Percentiles rank a stretch among this genome's conserved stretches.
Conservation (phyloP, 2,329 filamentous ascomycete species). For the Cladosporium sp. region DNA sequence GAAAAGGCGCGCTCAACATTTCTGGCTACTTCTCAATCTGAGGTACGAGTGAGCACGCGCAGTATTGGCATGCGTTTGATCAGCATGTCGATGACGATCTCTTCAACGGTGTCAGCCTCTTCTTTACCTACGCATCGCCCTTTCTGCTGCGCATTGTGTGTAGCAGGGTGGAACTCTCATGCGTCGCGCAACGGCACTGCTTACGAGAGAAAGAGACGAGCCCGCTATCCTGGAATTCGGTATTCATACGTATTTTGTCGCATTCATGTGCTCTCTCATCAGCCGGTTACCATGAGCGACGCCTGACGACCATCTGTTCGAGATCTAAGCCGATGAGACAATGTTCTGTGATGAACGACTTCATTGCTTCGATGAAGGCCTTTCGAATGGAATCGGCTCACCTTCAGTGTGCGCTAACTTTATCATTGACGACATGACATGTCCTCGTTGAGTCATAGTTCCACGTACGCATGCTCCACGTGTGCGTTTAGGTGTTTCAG, state of each 20-base stretch:
- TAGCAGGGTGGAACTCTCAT: constrained; percentile 5
- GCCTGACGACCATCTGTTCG: background rate
- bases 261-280: background rate
- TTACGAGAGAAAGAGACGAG: background rate
- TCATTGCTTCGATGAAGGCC: background rate
- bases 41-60: constrained; percentile 16
- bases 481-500: background rate
- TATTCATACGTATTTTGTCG: background rate
- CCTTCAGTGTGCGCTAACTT: background rate
- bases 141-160: background rate
- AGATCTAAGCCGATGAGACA: background rate
- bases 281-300: background rate
- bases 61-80: constrained; percentile 12
- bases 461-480: background rate
- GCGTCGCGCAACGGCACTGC: constrained; percentile 1
- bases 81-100: constrained; percentile 5
- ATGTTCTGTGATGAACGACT: background rate
- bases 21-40: background rate
- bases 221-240: background rate
- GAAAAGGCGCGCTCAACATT: background rate
- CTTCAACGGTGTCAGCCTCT: constrained; percentile 12
- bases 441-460: background rate
- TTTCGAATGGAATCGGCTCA: background rate
- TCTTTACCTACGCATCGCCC: background rate
- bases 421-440: background rate